Percentiles rank a stretch among this genome's conserved stretches.
These are phyloP conservation scores for Phytopythium kandeliae DNA, from an alignment of 352 stramenopile species.

Conservation along the genomic window DNA sequence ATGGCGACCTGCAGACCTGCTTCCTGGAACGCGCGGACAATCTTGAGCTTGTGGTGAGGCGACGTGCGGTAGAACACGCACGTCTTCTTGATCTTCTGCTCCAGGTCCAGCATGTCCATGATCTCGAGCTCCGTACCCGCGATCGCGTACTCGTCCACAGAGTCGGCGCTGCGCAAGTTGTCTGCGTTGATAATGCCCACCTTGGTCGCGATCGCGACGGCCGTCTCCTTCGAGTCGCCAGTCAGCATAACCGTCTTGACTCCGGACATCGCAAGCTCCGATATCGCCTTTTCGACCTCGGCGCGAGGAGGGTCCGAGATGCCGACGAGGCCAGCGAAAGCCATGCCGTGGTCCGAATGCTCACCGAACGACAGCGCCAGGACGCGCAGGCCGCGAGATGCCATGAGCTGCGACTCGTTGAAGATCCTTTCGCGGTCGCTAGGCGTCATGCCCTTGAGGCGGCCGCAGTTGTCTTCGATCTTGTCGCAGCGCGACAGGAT, in stretches of 20 bases:
- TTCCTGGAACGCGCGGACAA: conserved; percentile 92
- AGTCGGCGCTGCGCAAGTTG: conserved; percentile 22
- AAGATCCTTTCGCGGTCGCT: conserved; percentile 63
- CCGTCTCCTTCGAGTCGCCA: conserved; percentile 94
- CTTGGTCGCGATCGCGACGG: conserved; percentile 91
- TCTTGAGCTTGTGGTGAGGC: conserved; percentile 94
- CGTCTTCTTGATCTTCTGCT: conserved; percentile 84
- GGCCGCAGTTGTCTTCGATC: conserved; percentile 68
- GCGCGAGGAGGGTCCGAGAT: conserved; percentile 83
- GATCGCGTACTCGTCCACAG: conserved; percentile 53
- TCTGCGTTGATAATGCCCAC: conserved; percentile 88
- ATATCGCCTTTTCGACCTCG: conserved; percentile 60
- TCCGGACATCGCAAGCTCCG: conserved; percentile 43
- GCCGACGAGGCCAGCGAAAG: conserved; percentile 92
- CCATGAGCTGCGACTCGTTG: conserved; percentile 59
- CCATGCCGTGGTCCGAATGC: conserved; percentile 75
- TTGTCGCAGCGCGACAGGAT: conserved; percentile 71
- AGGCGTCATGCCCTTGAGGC: conserved; percentile 54
- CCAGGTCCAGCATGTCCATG: conserved; percentile 80
- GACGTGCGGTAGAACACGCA: conserved; percentile 95
- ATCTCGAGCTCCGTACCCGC: conserved; percentile 88
- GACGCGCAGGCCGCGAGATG: conserved; percentile 74
- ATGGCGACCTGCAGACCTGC: conserved; percentile 90
- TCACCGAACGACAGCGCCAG: conserved; percentile 88
- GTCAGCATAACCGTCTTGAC: conserved; percentile 92